Percentiles rank a stretch among this genome's conserved stretches.
phyloP scores from a whole-genome alignment of 2,329 filamentous ascomycete genomes.

The Talaromyces pinophilus region DNA sequence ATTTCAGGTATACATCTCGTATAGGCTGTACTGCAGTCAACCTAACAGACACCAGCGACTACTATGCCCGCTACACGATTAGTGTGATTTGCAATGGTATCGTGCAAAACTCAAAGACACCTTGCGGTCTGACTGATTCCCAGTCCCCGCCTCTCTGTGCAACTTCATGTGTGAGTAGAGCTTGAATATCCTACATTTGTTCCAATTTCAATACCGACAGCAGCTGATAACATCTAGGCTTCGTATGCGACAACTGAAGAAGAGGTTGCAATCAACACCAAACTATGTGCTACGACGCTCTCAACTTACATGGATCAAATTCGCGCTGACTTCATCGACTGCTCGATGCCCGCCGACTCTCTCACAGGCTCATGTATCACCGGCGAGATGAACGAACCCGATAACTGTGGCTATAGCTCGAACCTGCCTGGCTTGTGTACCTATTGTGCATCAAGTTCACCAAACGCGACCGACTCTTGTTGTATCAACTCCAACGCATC shows the following conservation, averaged over 20 bases:
- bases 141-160: conserved; percentile 79
- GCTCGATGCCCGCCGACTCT: conserved; percentile 77
- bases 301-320: conserved; percentile 72
- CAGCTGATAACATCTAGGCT: conserved; percentile 55
- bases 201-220: neutral
- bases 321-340: conserved; percentile 88
- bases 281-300: conserved; percentile 69
- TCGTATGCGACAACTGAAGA: conserved; percentile 87
- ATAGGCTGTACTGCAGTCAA: conserved; percentile 80
- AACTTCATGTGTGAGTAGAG: conserved; percentile 72
- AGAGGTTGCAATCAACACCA: conserved; percentile 71
- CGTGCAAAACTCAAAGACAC: conserved; percentile 77
- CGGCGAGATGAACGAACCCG: conserved; percentile 75
- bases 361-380: conserved; percentile 73
- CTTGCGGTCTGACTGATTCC: conserved; percentile 66
- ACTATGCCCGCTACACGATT: conserved; percentile 91
- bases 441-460: conserved; percentile 79
- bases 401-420: conserved; percentile 81
- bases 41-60: conserved; percentile 72
- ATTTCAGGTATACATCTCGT: conserved; percentile 70
- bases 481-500: conserved; percentile 82
- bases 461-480: conserved; percentile 93
- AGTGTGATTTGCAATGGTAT: conserved; percentile 92
- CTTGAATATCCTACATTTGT: neutral
- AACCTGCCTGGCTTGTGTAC: conserved; percentile 76